Evolutionary conservation across 345 rosid species (phyloP), one percentile per base, ranked within the genome.

Genomic region (Rhizophora apiculata): DNA sequence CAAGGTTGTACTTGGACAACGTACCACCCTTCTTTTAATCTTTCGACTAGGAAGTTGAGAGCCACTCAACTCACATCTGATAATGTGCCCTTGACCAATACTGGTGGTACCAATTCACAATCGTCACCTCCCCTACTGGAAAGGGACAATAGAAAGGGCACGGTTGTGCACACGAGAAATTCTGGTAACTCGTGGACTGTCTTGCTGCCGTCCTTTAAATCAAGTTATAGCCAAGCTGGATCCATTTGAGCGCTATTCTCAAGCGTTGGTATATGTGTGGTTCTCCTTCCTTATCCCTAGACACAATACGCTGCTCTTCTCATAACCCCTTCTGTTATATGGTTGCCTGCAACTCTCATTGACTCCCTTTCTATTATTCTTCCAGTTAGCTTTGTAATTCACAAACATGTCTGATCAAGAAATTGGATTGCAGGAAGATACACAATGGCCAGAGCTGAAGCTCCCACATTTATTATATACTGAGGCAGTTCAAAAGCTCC

Each of bases 231-330:
- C 24, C 24, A 76, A 72, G 83, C 76, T 27, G 81, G 95, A 86
- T 86, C 83, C 83, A 85, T 67, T 84, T 72, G 68, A 72, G 74
- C 84, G 69, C 6, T 37, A 75, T 78, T 84, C 83, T 68, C 81
- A 52, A 80, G 75, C 91, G 86, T 82, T 80, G 78, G 83, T 87
- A 60, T 81, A 78, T 88, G 89, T 87, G 97, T 94, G 96, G 97
- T 87, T 91, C 95, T 91, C 91, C 89, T 94, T 94, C 77, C 97
- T 91, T 93, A 90, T 93, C 97, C 75, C 83, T 53, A 62, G 69
- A 68, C 72, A 68, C 80, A 69, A 62, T 60, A 8, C 39, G 53
- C 70, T 24, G 46, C 59, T 71, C 39, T 64, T 75, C 48, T 65
- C 62, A 69, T 32, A 30, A 56, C 46, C 55, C 32, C 29, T 52